phyloP scores from a whole-genome alignment of 805 yeast genomes.

The Zygosaccharomyces siamensis region DNA sequence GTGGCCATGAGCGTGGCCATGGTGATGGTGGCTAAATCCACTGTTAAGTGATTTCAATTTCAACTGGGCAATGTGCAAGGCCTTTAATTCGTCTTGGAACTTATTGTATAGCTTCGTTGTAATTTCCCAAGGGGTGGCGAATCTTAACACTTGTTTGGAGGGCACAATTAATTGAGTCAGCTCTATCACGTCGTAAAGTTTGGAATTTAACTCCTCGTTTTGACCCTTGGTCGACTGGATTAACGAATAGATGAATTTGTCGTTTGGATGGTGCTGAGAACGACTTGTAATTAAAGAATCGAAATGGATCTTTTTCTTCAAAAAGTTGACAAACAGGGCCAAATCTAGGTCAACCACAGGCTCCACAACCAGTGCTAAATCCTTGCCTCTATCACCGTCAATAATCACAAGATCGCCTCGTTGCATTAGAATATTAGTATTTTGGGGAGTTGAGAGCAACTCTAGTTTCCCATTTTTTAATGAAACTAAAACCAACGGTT shows the following conservation, averaged over 20 bases:
- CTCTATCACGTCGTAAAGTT: conserved; percentile 40
- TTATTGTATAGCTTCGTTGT: conserved; percentile 53
- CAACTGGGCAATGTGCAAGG: conserved; percentile 58
- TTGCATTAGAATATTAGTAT: conserved; percentile 54
- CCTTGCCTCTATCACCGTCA: conserved; percentile 83
- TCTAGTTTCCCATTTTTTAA: conserved; percentile 66
- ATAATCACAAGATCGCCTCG: conserved; percentile 66
- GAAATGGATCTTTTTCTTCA: conserved; percentile 65
- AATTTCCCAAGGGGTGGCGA: conserved; percentile 69
- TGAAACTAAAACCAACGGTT: conserved; percentile 43
- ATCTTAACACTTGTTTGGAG: conserved; percentile 69
- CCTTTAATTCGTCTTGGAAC: conserved; percentile 66
- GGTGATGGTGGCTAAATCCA: conserved; percentile 21
- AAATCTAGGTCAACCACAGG: conserved; percentile 57
- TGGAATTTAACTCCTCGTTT: conserved; percentile 26
- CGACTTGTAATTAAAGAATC: conserved; percentile 34
- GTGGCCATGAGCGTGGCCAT: conserved; percentile 6
- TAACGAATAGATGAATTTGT: conserved; percentile 27
- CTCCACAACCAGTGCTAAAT: conserved; percentile 65
- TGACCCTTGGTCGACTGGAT: conserved; percentile 24
- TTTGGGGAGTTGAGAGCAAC: conserved; percentile 59
- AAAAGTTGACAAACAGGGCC: conserved; percentile 67
- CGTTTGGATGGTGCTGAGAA: conserved; percentile 29
- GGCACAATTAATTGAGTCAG: conserved; percentile 57
- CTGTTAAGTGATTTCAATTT: conserved; percentile 40